These are phyloP conservation scores for Heracleum sosnowskyi DNA, from an alignment of 129 eudicot species.

Conservation along the genomic window DNA sequence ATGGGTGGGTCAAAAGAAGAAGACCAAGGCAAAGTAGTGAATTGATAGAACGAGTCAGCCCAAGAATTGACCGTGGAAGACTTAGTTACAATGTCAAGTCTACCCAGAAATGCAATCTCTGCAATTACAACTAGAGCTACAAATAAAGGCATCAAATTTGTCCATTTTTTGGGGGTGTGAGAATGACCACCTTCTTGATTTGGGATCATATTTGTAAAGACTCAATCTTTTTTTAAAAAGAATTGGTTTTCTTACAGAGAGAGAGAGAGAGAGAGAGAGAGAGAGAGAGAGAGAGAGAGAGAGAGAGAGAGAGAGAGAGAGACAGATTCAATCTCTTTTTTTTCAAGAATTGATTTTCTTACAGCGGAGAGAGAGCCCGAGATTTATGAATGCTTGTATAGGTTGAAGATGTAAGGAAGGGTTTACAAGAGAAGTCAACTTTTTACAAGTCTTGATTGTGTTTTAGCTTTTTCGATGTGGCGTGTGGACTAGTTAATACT, in stretches of 20 bases:
- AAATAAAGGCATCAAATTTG: slow-evolving; percentile 49
- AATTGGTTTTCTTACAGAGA: no score
- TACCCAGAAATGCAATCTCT: slow-evolving; percentile 65
- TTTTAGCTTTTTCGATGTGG: no score
- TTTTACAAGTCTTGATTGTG: neutral
- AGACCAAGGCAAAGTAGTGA: slow-evolving; percentile 32
- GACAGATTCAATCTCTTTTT: no score
- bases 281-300: no score
- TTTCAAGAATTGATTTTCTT: neutral
- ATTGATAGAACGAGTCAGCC: slow-evolving; percentile 74
- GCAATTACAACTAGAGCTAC: slow-evolving; percentile 61
- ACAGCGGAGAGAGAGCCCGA: neutral
- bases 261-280: neutral
- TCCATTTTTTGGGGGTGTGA: slow-evolving; percentile 39
- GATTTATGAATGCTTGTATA: neutral
- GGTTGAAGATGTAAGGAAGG: neutral
- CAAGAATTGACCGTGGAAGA: slow-evolving; percentile 53
- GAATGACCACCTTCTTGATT: neutral
- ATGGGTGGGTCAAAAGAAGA: neutral
- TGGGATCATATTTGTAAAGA: neutral
- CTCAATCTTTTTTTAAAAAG: no score
- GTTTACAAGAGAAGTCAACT: neutral
- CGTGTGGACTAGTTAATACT: no score
- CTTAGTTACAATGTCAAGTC: slow-evolving; percentile 60
- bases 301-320: neutral